Conservation (phyloP, 257 asterid genomes). For the Schizonepeta tenuifolia region DNA sequence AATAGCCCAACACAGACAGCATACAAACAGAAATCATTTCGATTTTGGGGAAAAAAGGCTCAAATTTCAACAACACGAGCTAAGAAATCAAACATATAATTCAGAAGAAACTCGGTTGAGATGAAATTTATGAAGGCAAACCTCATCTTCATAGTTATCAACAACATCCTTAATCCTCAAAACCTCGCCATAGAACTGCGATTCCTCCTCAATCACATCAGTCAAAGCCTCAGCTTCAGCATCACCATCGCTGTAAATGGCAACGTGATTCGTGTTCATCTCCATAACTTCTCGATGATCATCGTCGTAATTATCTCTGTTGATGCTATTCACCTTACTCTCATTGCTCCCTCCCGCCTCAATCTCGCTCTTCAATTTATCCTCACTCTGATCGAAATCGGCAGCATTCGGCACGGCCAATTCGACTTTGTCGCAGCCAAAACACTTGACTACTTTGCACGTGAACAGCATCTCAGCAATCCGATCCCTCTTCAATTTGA, state of each 20-base stretch:
- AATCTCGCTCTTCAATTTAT: conserved; percentile 48
- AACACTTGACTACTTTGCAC: conserved; percentile 69
- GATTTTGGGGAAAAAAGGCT: background rate
- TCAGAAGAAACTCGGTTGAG: background rate
- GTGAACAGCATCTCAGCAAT: conserved; percentile 85
- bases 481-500: conserved; percentile 78
- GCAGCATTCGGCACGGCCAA: conserved; percentile 57
- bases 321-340: conserved; percentile 60
- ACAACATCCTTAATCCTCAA: conserved; percentile 74
- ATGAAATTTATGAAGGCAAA: conserved; percentile 35
- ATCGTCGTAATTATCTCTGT: conserved; percentile 39
- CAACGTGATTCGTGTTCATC: conserved; percentile 50
- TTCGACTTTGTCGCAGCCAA: conserved; percentile 72
- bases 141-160: conserved; percentile 69
- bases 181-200: conserved; percentile 66
- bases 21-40: background rate
- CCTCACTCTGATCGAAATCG: conserved; percentile 43
- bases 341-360: conserved; percentile 64
- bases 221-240: conserved; percentile 95
- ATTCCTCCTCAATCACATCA: conserved; percentile 81
- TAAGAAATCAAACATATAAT: background rate
- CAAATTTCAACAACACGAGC: no score
- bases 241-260: conserved; percentile 64
- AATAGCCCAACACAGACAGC: conserved; percentile 5
- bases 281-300: conserved; percentile 43